Conservation (phyloP, 768 basidiomycete genomes). For the Tremella mesenterica region DNA sequence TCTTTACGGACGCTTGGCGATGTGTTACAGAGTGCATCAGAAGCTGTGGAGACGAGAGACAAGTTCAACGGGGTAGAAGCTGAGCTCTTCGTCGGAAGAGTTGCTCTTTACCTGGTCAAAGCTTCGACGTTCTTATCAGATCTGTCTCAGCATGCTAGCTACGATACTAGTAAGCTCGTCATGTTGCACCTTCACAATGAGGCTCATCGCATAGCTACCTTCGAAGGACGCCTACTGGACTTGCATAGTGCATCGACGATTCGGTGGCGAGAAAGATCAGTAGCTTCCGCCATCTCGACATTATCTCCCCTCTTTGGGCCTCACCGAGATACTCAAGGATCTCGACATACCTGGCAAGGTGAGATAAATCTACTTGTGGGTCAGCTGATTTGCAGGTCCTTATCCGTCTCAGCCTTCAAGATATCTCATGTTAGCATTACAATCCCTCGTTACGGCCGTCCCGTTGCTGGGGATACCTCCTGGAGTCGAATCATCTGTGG, state of each 20-base stretch:
- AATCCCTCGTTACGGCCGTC: constrained; percentile 16
- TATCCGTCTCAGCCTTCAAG: constrained; percentile 24
- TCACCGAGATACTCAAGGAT: constrained; percentile 11
- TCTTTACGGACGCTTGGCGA: constrained; percentile 9
- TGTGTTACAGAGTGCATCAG: constrained; percentile 10
- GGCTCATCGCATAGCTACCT: not conserved
- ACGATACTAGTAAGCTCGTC: constrained; percentile 16
- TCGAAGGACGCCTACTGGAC: not conserved
- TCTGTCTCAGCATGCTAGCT: constrained; percentile 5
- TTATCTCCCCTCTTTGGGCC: constrained; percentile 22
- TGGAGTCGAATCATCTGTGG: constrained; percentile 2
- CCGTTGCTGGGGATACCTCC: constrained; percentile 27
- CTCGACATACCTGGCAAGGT: constrained; percentile 34
- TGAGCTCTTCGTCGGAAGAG: constrained; percentile 28
- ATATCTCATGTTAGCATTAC: constrained; percentile 19
- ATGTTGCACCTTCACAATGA: not conserved
- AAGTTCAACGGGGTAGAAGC: constrained; percentile 12
- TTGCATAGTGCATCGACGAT: constrained; percentile 18
- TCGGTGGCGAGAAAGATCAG: constrained; percentile 16
- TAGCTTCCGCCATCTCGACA: constrained; percentile 11
- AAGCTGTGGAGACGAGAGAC: constrained; percentile 1
- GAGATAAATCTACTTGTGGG: not conserved
- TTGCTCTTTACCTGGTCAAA: constrained; percentile 22
- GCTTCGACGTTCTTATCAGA: constrained; percentile 16
- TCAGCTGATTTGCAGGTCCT: constrained; percentile 10